A percentile compares a stretch with the other conserved stretches of the same genome.
Conservation (phyloP, 1,284 basidiomycete genomes). For the Blastosporella zonata region DNA sequence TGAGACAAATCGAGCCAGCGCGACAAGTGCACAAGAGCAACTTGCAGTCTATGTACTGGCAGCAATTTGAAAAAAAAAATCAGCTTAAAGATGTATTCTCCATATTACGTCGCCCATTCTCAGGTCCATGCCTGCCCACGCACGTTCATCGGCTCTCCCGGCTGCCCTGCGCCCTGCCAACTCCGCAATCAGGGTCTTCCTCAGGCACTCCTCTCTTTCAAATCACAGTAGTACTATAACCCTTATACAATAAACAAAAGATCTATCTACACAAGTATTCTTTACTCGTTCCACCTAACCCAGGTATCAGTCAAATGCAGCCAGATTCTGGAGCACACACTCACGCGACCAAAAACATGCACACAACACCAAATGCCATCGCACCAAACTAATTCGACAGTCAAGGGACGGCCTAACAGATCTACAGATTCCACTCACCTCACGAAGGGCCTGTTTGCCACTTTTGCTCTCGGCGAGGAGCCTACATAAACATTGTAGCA, state of each 20-base stretch:
- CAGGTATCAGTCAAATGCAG: slow-evolving; percentile 21
- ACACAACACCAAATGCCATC: slow-evolving; percentile 84
- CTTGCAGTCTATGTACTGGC: neutral
- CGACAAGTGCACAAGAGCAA: slow-evolving; percentile 5
- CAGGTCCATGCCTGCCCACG: slow-evolving; percentile 19
- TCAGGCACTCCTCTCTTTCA: slow-evolving; percentile 4
- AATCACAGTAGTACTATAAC: too few species aligned
- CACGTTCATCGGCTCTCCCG: slow-evolving; percentile 27
- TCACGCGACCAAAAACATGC: slow-evolving; percentile 87
- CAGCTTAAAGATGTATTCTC: slow-evolving; percentile 1
- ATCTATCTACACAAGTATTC: neutral
- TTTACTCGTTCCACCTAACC: slow-evolving; percentile 80
- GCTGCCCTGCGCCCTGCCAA: slow-evolving; percentile 13
- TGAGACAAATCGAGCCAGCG: slow-evolving; percentile 16
- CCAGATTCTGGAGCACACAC: slow-evolving; percentile 35
- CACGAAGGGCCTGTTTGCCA: slow-evolving; percentile 79
- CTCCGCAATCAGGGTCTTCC: slow-evolving; percentile 10
- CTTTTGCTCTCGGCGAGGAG: slow-evolving; percentile 84
- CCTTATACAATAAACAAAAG: neutral
- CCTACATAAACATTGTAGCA: slow-evolving; percentile 37
- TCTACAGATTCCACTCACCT: slow-evolving; percentile 44
- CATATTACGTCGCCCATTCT: slow-evolving; percentile 4
- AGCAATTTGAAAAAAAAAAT: slow-evolving; percentile 9
- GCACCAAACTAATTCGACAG: slow-evolving; percentile 65
- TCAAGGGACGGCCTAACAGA: slow-evolving; percentile 17